phyloP scores from a whole-genome alignment of 2,329 filamentous ascomycete genomes.

The Microsporum ferrugineum region DNA sequence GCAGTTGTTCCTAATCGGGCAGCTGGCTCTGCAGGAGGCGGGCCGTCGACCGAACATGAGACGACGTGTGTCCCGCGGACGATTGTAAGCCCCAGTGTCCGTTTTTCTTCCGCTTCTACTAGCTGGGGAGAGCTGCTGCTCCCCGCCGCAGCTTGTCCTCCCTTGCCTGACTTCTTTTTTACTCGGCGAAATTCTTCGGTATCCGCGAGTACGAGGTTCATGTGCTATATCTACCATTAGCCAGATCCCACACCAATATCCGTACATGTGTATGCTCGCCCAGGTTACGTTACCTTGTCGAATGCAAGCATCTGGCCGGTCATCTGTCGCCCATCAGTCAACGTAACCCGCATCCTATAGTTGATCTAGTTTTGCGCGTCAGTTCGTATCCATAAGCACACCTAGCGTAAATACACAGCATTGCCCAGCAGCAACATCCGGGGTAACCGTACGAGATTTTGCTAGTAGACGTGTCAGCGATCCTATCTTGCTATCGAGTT shows the following conservation, averaged over 20 bases:
- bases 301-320: conserved; percentile 97
- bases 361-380: conserved; percentile 61
- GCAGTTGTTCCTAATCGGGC: conserved; percentile 71
- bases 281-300: conserved; percentile 59
- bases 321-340: conserved; percentile 92
- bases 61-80: conserved; percentile 91
- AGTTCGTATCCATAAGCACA: background rate
- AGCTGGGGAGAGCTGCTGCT: conserved; percentile 48
- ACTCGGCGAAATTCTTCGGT: conserved; percentile 94
- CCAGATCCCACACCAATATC: background rate
- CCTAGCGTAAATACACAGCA: background rate
- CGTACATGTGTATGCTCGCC: background rate
- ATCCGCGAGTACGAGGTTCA: conserved; percentile 97
- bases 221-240: conserved; percentile 52
- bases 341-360: conserved; percentile 94
- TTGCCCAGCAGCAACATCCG: background rate
- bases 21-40: conserved; percentile 85
- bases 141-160: conserved; percentile 31
- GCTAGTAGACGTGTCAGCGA: conserved; percentile 49
- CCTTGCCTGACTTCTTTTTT: conserved; percentile 71
- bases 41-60: conserved; percentile 87
- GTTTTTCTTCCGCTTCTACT: conserved; percentile 89
- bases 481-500: conserved; percentile 31
- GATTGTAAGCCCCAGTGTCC: conserved; percentile 89
- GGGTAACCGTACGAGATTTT: conserved; percentile 48